Base-by-base conservation (phyloP, 805 yeast species). In the Diddensiella caesifluorescens region DNA sequence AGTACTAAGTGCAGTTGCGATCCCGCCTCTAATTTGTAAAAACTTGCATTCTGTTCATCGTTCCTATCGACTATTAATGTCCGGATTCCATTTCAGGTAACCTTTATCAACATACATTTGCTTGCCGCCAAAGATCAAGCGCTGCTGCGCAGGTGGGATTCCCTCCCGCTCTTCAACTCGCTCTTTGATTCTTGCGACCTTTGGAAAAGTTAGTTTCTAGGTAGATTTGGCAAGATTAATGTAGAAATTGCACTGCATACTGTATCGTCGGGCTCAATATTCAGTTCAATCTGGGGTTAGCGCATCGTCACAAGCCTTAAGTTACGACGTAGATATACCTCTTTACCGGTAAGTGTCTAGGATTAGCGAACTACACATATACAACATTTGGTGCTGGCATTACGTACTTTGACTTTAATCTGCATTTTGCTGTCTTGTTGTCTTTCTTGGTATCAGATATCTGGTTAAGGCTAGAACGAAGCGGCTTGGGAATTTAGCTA, bases 111-210 rank as follows among this genome's bases (percentile, higher is more conserved):
- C 83, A 60, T 67, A 76, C 82, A 90, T 74, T 67, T 90, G 97
- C 52, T 86, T 84, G 16, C 98, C 98, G 42, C 83, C 80, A 64
- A 75, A 87, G 55, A 90, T 81, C 51, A 90, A 77, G 52, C 95
- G 77, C 64, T 92, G 98, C 65, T 90, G 98, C 22, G 84, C 79
- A 7, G 97, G 97, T 2, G 97, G 96, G 42, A 90, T 90, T 1
- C 97, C 98, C 61, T 90, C 97, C 55, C 86, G 86, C 58, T 90
- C 96, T 62, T 92, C 97, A 68, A 90, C 77, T 59, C 83, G 75
- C 60, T 90, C 97, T 64, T 90, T 90, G 64, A 90, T 79, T 37
- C 82, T 76, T 47, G 77, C 73, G 45, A 85, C 72, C 49, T 60
- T 27, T 10, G n/a, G n/a, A 9, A 22, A 6, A 13, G 3, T 22